phyloP scores from a whole-genome alignment of 1,139 yeast genomes.

The Hemisphaericaspora subhashii region DNA sequence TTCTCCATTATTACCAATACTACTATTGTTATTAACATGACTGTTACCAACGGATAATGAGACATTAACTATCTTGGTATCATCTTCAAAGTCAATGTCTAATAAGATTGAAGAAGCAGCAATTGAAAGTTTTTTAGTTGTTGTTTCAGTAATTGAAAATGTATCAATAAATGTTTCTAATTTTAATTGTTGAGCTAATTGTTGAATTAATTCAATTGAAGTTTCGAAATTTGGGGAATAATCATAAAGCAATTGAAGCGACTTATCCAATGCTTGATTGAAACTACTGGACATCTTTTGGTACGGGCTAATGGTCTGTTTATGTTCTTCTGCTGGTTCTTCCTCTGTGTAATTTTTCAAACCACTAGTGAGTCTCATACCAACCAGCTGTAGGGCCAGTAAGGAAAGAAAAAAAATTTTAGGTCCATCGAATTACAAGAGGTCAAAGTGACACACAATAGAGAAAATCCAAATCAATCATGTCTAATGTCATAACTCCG shows the following conservation, averaged over 20 bases:
- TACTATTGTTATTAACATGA: constrained; percentile 1
- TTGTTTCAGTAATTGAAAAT: constrained; percentile 27
- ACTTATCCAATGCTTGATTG: constrained; percentile 26
- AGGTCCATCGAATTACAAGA: no score
- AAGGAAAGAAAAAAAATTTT: not conserved
- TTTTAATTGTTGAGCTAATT: constrained; percentile 41
- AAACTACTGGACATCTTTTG: constrained; percentile 15
- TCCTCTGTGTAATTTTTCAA: no score
- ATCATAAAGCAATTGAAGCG: constrained; percentile 33
- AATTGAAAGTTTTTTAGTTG: constrained; percentile 36
- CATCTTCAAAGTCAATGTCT: constrained; percentile 41
- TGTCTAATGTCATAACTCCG: constrained; percentile 22
- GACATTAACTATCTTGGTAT: constrained; percentile 26
- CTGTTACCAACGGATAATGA: constrained; percentile 38
- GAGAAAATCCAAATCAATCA: constrained; percentile 3
- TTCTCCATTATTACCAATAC: constrained; percentile 7
- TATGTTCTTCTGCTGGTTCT: not conserved
- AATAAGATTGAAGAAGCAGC: constrained; percentile 45
- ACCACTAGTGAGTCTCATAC: no score
- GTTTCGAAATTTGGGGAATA: constrained; percentile 31
- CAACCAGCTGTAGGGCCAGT: no score
- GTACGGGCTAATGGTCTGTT: not conserved
- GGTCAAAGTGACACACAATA: not conserved
- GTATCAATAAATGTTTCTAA: constrained; percentile 47
- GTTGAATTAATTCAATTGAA: constrained; percentile 41